These are phyloP conservation scores for Aspergillus panamensis DNA, from an alignment of 495 filamentous ascomycete species.

Conservation along the genomic window DNA sequence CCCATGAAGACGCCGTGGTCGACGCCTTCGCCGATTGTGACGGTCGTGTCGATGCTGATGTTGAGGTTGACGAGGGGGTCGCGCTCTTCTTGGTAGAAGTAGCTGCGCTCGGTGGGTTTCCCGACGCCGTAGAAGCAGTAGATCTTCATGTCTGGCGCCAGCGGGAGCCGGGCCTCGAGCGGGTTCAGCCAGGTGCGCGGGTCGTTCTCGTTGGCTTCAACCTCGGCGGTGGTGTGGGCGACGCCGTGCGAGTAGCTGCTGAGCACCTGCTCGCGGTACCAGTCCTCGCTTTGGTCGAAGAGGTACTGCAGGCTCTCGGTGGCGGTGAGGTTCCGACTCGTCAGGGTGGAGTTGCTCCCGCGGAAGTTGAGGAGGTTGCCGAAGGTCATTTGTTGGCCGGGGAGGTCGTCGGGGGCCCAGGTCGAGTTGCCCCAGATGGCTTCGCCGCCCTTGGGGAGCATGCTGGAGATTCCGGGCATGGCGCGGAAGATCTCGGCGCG, in stretches of 20 bases:
- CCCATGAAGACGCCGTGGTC: conserved; percentile 91
- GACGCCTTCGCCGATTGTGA: conserved; percentile 57
- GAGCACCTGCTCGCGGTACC: conserved; percentile 73
- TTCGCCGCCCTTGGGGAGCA: conserved; percentile 94
- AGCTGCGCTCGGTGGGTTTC: conserved; percentile 86
- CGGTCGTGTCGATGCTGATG: conserved; percentile 87
- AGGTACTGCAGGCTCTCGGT: conserved; percentile 74
- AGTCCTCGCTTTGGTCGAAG: conserved; percentile 69
- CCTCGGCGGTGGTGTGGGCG: conserved; percentile 73
- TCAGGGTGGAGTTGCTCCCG: conserved; percentile 59
- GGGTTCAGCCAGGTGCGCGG: conserved; percentile 92
- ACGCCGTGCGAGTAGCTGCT: conserved; percentile 83
- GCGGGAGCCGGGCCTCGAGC: conserved; percentile 81
- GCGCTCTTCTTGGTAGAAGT: conserved; percentile 79
- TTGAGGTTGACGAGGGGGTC: conserved; percentile 65
- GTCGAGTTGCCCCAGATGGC: conserved; percentile 89
- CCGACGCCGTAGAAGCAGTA: conserved; percentile 97
- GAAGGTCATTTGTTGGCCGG: conserved; percentile 65
- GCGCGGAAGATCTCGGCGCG: conserved; percentile 91
- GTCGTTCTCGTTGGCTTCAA: conserved; percentile 81
- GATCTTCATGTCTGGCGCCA: conserved; percentile 88
- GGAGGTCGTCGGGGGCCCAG: conserved; percentile 85
- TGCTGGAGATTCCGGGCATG: conserved; percentile 94
- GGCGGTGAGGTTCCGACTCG: conserved; percentile 73
- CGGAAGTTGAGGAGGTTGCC: conserved; percentile 87